Evolutionary conservation across 257 asterid species (phyloP).

Genomic region (Solanum paucissectum): DNA sequence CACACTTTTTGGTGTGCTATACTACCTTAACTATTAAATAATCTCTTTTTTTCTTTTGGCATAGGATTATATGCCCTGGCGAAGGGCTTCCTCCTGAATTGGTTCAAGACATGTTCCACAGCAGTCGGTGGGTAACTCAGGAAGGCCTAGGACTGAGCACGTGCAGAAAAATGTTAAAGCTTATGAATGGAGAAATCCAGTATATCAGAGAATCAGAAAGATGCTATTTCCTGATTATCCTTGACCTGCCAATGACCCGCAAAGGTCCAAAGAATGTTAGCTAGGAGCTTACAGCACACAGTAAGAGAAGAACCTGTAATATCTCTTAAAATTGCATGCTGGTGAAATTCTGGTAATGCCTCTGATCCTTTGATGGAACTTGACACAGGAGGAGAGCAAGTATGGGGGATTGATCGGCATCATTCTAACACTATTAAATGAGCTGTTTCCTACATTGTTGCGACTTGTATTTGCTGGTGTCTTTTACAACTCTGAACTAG

Average conservation of each 20-base stretch:
- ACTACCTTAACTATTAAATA: background rate
- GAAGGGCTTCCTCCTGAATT: slow-evolving; percentile 81
- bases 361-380: background rate
- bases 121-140: slow-evolving; percentile 52
- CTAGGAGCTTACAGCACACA: slow-evolving; percentile 3
- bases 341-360: background rate
- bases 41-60: background rate
- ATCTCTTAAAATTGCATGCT: background rate
- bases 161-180: slow-evolving; percentile 66
- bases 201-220: slow-evolving; percentile 72
- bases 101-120: slow-evolving; percentile 77
- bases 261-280: slow-evolving; percentile 19
- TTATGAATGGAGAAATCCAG: slow-evolving; percentile 83
- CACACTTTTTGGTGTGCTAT: background rate
- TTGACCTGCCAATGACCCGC: slow-evolving; percentile 42
- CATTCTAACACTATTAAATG: background rate
- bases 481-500: background rate
- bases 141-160: slow-evolving; percentile 76
- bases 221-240: slow-evolving; percentile 46
- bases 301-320: background rate
- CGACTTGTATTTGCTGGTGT: background rate
- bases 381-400: background rate
- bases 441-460: background rate
- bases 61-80: slow-evolving; percentile 77
- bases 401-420: background rate